These are phyloP conservation scores for Trichoderma breve DNA, from an alignment of 2,329 filamentous ascomycete species.

Conservation along the genomic window DNA sequence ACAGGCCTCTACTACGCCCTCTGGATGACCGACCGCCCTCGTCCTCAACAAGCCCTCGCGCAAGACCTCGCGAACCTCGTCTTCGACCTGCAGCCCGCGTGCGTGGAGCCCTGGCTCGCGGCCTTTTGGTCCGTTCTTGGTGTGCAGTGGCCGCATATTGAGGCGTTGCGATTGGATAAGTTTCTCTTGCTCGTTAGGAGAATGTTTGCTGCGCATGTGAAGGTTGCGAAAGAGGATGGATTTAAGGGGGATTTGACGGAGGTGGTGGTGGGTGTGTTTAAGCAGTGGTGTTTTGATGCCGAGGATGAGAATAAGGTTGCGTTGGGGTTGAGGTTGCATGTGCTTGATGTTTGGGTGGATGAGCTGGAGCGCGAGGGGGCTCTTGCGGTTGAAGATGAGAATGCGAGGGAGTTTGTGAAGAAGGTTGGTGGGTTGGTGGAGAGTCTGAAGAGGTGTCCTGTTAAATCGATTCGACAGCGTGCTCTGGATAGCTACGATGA, in stretches of 20 bases:
- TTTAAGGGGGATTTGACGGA: slow-evolving; percentile 33
- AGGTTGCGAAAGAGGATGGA: slow-evolving; percentile 38
- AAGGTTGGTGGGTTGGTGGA: slow-evolving; percentile 55
- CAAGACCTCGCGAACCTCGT: slow-evolving; percentile 69
- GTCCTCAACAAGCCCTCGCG: slow-evolving; percentile 83
- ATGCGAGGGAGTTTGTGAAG: slow-evolving; percentile 49
- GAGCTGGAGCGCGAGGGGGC: slow-evolving; percentile 73
- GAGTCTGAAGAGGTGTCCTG: slow-evolving; percentile 56
- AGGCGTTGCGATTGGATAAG: slow-evolving; percentile 84
- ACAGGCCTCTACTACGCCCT: slow-evolving; percentile 91
- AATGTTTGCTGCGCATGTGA: slow-evolving; percentile 71
- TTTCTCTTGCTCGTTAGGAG: slow-evolving; percentile 81
- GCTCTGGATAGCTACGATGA: slow-evolving; percentile 71
- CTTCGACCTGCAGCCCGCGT: slow-evolving; percentile 52
- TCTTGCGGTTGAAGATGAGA: slow-evolving; percentile 32
- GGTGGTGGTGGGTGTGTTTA: slow-evolving; percentile 30
- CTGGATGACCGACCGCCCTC: slow-evolving; percentile 89
- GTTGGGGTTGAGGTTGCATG: slow-evolving; percentile 81
- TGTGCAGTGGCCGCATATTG: slow-evolving; percentile 70
- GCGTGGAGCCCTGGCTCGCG: slow-evolving; percentile 50
- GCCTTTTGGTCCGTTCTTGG: slow-evolving; percentile 72
- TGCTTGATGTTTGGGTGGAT: slow-evolving; percentile 88
- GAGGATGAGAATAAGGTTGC: slow-evolving; percentile 58
- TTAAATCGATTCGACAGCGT: slow-evolving; percentile 69
- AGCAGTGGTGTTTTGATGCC: slow-evolving; percentile 35